Conservation (phyloP, 176 grass and related monocot genomes). For the Zea mays region DNA sequence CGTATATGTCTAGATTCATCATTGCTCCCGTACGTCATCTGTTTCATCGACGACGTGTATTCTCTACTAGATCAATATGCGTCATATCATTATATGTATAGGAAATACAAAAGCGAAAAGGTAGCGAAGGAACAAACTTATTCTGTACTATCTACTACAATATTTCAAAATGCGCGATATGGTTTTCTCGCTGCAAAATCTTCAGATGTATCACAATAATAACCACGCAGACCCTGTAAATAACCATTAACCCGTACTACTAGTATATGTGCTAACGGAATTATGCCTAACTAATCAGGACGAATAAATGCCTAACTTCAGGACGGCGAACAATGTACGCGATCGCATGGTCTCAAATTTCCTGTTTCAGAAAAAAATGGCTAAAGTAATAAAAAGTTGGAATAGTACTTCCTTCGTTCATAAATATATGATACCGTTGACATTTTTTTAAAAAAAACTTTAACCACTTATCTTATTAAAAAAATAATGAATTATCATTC, state of each 20-base stretch:
- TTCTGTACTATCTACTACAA: no score
- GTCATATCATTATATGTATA: no score
- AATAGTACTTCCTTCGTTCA: no score
- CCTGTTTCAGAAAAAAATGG: no score
- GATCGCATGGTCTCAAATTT: no score
- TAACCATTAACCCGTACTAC: background rate
- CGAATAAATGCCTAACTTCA: background rate
- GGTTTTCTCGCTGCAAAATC: background rate
- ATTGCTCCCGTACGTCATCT: background rate
- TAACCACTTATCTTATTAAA: no score
- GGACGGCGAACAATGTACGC: no score
- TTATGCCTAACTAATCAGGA: constrained; percentile 13
- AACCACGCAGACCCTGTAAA: background rate
- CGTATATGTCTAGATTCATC: background rate
- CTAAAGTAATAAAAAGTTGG: no score
- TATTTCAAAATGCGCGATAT: background rate
- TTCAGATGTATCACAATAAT: constrained; percentile 9
- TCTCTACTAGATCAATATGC: background rate
- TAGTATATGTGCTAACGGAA: background rate
- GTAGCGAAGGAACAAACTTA: background rate
- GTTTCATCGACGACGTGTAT: background rate
- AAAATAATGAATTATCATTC: no score
- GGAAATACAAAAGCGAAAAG: background rate
- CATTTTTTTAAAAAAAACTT: no score
- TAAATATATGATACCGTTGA: no score